Conservation (phyloP, 2,329 filamentous ascomycete species). For the Grosmannia serpens region DNA sequence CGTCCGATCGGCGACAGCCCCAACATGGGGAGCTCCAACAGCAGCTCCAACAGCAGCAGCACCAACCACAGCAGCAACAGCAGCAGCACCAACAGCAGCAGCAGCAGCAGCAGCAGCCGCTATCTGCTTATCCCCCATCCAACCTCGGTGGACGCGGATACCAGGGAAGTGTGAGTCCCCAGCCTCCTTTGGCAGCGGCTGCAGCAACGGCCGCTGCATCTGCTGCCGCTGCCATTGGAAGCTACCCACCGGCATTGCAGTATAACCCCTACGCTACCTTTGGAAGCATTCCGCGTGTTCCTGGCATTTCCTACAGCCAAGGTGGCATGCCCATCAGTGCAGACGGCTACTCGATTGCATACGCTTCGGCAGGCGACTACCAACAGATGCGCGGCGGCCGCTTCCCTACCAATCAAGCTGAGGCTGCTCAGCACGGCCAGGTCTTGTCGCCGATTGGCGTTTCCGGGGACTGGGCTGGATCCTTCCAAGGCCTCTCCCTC, state of each 20-base stretch:
- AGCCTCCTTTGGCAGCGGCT: not conserved
- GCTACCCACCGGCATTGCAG: slow-evolving; percentile 19
- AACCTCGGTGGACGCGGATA: slow-evolving; percentile 7
- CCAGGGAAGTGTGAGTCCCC: slow-evolving; percentile 12
- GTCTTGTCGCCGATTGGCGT: slow-evolving; percentile 28
- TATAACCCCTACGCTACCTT: slow-evolving; percentile 34
- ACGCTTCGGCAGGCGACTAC: slow-evolving; percentile 30
- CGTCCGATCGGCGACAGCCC: slow-evolving; percentile 38
- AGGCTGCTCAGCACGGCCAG: slow-evolving; percentile 23
- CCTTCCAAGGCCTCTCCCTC: slow-evolving; percentile 62
- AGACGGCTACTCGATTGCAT: slow-evolving; percentile 30
- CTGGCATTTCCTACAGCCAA: slow-evolving; percentile 25
- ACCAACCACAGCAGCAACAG: slow-evolving; percentile 2
- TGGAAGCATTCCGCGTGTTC: slow-evolving; percentile 25
- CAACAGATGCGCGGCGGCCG: slow-evolving; percentile 34
- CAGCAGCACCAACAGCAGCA: slow-evolving; percentile 7
- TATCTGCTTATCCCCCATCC: not conserved
- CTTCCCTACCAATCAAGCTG: slow-evolving; percentile 30
- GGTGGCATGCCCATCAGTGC: slow-evolving; percentile 26
- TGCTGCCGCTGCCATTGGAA: slow-evolving; percentile 21
- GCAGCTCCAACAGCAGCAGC: slow-evolving; percentile 15
- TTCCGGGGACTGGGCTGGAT: slow-evolving; percentile 48
- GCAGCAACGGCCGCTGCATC: slow-evolving; percentile 22
- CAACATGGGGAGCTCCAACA: slow-evolving; percentile 20
- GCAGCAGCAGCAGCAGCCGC: not conserved